phyloP scores from a whole-genome alignment of 345 rosid genomes.

The Dovyalis caffra region DNA sequence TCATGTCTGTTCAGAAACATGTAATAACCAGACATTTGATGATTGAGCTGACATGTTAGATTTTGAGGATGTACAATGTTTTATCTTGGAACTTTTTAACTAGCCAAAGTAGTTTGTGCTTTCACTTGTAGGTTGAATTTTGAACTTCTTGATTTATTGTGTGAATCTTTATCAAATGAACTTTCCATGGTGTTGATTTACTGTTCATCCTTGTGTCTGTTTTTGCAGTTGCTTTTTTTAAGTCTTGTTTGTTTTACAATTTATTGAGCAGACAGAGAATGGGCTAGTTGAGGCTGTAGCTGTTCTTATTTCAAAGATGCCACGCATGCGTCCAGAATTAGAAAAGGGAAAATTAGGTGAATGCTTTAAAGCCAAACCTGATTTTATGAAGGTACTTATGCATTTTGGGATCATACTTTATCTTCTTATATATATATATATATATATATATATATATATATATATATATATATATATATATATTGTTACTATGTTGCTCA shows the following conservation, averaged over 20 bases:
- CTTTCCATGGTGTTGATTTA: not conserved
- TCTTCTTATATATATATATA: not conserved
- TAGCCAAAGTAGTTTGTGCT: not conserved
- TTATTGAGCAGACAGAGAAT: slow-evolving; percentile 71
- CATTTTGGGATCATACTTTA: not conserved
- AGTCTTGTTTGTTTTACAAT: slow-evolving; percentile 21
- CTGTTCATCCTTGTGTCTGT: not conserved
- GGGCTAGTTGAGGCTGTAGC: slow-evolving; percentile 95
- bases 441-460: not conserved
- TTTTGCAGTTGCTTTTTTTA: not conserved
- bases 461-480: too few relatives aligned
- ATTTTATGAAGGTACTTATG: slow-evolving; percentile 78
- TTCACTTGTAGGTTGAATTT: not conserved
- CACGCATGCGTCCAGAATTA: slow-evolving; percentile 74
- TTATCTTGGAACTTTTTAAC: not conserved
- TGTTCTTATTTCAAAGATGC: slow-evolving; percentile 89
- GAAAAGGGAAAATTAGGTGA: slow-evolving; percentile 76
- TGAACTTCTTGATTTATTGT: not conserved
- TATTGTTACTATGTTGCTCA: slow-evolving; percentile 1
- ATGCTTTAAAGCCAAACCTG: slow-evolving; percentile 79
- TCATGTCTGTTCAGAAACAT: not conserved
- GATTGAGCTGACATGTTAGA: not conserved
- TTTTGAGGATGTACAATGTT: not conserved
- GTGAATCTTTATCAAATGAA: not conserved
- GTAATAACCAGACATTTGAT: not conserved